Conservation (phyloP, 345 rosid species). For the Noccaea caerulescens region DNA sequence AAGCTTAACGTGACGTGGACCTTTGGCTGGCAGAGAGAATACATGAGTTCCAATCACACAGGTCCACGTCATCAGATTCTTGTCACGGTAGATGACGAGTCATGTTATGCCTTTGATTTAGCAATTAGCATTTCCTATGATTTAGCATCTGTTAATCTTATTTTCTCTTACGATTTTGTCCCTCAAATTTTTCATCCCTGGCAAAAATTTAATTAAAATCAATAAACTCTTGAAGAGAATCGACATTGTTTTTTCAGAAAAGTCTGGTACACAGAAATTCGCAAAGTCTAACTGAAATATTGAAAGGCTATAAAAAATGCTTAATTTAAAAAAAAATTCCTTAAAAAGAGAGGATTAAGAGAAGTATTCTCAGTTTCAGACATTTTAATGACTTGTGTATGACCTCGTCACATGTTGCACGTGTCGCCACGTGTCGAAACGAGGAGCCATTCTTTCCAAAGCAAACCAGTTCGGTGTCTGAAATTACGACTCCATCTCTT, state of each 20-base stretch:
- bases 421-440: conserved; percentile 24
- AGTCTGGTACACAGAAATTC: conserved; percentile 6
- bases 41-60: conserved; percentile 4
- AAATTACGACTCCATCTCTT: conserved; percentile 25
- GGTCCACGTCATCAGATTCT: conserved; percentile 16
- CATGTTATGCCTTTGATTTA: conserved; percentile 33
- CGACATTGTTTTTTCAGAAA: neutral
- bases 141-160: conserved; percentile 28
- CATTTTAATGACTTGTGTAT: conserved; percentile 19
- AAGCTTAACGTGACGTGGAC: conserved; percentile 15
- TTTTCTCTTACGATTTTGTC: conserved; percentile 23
- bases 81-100: conserved; percentile 44
- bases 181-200: neutral
- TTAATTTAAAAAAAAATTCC: neutral
- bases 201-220: neutral
- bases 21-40: conserved; percentile 6
- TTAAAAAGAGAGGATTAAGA: conserved; percentile 19
- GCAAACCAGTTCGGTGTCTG: conserved; percentile 21
- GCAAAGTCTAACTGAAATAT: neutral
- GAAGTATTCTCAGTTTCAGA: conserved; percentile 30
- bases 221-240: neutral
- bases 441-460: neutral
- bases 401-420: conserved; percentile 35
- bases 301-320: conserved; percentile 18
- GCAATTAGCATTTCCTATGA: conserved; percentile 31